These are phyloP conservation scores for Lavandula angustifolia DNA, from an alignment of 257 asterid genomes.

Conservation along the genomic window DNA sequence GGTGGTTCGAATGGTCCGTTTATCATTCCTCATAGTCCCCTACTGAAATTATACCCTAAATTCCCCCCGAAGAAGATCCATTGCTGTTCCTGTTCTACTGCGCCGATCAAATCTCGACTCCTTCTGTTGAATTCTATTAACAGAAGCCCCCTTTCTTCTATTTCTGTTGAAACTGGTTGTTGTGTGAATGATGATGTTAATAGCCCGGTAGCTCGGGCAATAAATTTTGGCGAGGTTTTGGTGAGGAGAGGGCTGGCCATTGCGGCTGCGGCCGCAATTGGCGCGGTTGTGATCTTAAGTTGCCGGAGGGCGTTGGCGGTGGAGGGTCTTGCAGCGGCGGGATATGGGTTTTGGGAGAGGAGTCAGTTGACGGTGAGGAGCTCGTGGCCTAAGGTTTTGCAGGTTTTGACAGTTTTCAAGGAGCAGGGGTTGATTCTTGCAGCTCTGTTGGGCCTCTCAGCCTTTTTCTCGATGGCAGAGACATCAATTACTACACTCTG, in stretches of 20 bases:
- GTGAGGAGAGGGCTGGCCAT: slow-evolving; percentile 47
- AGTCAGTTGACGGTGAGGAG: slow-evolving; percentile 57
- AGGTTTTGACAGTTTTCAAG: slow-evolving; percentile 66
- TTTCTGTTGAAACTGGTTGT: slow-evolving; percentile 28
- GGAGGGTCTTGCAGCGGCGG: slow-evolving; percentile 52
- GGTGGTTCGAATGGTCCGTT: slow-evolving; percentile 35
- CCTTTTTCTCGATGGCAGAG: slow-evolving; percentile 98
- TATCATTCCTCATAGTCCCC: slow-evolving; percentile 32
- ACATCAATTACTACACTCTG: slow-evolving; percentile 97
- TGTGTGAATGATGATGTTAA: slow-evolving; percentile 24
- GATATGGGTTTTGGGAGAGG: slow-evolving; percentile 64
- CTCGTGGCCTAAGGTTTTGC: slow-evolving; percentile 85
- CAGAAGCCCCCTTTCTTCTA: slow-evolving; percentile 22
- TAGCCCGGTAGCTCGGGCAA: slow-evolving; percentile 24
- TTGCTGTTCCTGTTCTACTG: slow-evolving; percentile 32
- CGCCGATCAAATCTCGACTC: slow-evolving; percentile 35
- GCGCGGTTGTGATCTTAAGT: slow-evolving; percentile 51
- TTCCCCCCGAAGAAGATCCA: slow-evolving; percentile 32
- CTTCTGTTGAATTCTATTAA: slow-evolving; percentile 26
- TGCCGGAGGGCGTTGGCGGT: slow-evolving; percentile 70
- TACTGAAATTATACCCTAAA: slow-evolving; percentile 35
- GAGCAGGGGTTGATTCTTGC: slow-evolving; percentile 95
- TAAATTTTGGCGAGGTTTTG: slow-evolving; percentile 38
- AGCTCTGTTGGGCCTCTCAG: slow-evolving; percentile 83
- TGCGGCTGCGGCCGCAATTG: slow-evolving; percentile 60